Conservation (phyloP, 2,329 filamentous ascomycete species). For the Cordyceps farinosa region DNA sequence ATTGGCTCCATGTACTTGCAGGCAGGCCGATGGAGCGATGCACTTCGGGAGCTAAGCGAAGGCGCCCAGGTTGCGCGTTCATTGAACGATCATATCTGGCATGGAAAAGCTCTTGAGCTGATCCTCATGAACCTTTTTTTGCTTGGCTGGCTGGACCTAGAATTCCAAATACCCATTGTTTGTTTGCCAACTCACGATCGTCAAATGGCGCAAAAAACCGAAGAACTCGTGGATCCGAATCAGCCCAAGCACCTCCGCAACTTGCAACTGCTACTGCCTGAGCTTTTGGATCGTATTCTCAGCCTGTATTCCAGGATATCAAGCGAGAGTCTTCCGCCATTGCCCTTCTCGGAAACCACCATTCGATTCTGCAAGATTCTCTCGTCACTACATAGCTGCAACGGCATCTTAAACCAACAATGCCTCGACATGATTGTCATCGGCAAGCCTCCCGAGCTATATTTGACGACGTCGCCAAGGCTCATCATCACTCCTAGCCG, state of each 20-base stretch:
- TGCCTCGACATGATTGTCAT: slow-evolving; percentile 64
- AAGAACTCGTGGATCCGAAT: slow-evolving; percentile 34
- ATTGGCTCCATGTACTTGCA: slow-evolving; percentile 84
- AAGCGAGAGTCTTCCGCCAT: slow-evolving; percentile 65
- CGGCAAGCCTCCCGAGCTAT: slow-evolving; percentile 52
- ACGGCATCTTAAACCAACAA: slow-evolving; percentile 58
- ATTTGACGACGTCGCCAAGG: slow-evolving; percentile 50
- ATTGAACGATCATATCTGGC: slow-evolving; percentile 92
- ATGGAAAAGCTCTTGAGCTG: slow-evolving; percentile 89
- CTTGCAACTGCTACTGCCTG: slow-evolving; percentile 61
- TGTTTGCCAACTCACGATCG: slow-evolving; percentile 50
- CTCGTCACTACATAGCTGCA: slow-evolving; percentile 61
- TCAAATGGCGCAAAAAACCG: slow-evolving; percentile 30
- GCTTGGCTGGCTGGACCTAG: slow-evolving; percentile 76
- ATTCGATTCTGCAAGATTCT: slow-evolving; percentile 71
- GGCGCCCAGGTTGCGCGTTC: slow-evolving; percentile 73
- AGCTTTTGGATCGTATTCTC: slow-evolving; percentile 70
- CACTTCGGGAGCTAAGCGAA: slow-evolving; percentile 77
- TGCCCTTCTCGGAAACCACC: slow-evolving; percentile 68
- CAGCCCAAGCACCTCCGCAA: slow-evolving; percentile 53
- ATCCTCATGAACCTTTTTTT: slow-evolving; percentile 79
- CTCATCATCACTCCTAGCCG: slow-evolving; percentile 55
- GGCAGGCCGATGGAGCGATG: slow-evolving; percentile 86
- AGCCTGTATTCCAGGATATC: slow-evolving; percentile 69
- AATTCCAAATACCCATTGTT: slow-evolving; percentile 70